Percentiles rank a stretch among this genome's conserved stretches.
Evolutionary conservation across 805 yeast genomes (phyloP).

Genomic region (Candida methanosorbosa): DNA sequence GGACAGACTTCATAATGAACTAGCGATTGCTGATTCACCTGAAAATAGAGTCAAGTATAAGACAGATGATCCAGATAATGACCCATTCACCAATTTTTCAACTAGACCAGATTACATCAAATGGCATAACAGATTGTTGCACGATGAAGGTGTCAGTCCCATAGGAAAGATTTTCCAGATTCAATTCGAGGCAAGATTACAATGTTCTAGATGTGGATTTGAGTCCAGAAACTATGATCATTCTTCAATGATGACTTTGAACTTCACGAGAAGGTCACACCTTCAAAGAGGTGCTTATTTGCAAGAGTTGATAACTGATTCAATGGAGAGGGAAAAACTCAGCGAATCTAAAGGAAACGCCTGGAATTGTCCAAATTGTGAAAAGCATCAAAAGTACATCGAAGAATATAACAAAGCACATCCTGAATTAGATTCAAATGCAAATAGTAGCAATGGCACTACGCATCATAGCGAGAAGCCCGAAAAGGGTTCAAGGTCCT

Average conservation of each 20-base stretch:
- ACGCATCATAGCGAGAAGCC: not conserved
- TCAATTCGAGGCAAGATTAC: constrained; percentile 55
- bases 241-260: constrained; percentile 22
- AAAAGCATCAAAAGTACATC: constrained; percentile 16
- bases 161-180: constrained; percentile 64
- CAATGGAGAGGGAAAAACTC: constrained; percentile 55
- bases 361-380: constrained; percentile 77
- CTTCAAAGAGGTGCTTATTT: constrained; percentile 22
- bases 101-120: constrained; percentile 41
- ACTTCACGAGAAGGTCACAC: constrained; percentile 10
- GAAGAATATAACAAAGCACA: constrained; percentile 5
- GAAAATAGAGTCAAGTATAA: constrained; percentile 11
- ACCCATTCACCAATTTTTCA: constrained; percentile 14
- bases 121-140: constrained; percentile 48
- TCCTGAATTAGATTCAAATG: not conserved
- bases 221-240: constrained; percentile 44
- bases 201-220: constrained; percentile 58
- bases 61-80: constrained; percentile 17
- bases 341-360: constrained; percentile 61
- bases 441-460: not conserved
- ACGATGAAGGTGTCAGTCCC: constrained; percentile 57
- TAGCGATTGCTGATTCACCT: constrained; percentile 22
- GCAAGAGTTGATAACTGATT: constrained; percentile 56
- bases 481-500: not conserved
- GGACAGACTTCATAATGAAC: constrained; percentile 63